Percentiles rank a stretch among this genome's conserved stretches.
These are phyloP conservation scores for Fusarium irregulare DNA, from an alignment of 2,329 filamentous ascomycete species.

Conservation along the genomic window DNA sequence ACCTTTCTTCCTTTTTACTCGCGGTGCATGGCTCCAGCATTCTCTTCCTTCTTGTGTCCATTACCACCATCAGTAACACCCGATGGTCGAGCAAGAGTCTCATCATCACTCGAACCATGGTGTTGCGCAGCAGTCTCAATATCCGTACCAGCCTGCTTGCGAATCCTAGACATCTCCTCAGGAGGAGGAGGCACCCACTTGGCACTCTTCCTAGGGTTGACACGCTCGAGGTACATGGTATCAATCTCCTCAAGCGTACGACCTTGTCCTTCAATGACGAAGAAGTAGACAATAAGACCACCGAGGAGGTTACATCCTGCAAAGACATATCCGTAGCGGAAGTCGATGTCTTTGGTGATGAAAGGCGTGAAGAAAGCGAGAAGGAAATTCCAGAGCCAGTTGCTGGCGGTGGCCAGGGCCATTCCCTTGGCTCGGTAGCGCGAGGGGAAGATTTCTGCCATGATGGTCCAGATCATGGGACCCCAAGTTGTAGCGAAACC, in stretches of 20 bases:
- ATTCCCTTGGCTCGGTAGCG: conserved; percentile 70
- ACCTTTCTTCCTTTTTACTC: conserved; percentile 8
- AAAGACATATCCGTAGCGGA: conserved; percentile 80
- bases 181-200: conserved; percentile 62
- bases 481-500: conserved; percentile 76
- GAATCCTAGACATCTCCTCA: conserved; percentile 57
- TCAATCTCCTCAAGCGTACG: conserved; percentile 83
- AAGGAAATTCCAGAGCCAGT: conserved; percentile 81
- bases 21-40: conserved; percentile 17
- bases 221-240: conserved; percentile 76
- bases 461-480: conserved; percentile 72
- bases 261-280: conserved; percentile 79
- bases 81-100: conserved; percentile 23
- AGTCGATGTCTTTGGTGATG: conserved; percentile 77
- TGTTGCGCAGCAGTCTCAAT: conserved; percentile 42
- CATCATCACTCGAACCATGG: conserved; percentile 25
- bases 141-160: conserved; percentile 56
- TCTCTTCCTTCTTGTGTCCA: conserved; percentile 30
- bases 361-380: conserved; percentile 84
- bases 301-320: conserved; percentile 76
- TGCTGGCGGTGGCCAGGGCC: conserved; percentile 69
- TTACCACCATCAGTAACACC: conserved; percentile 13
- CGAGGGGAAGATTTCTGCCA: conserved; percentile 73
- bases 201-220: conserved; percentile 71
- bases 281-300: conserved; percentile 77